phyloP scores from a whole-genome alignment of 352 stramenopile species.

The Phytophthora citricola region DNA sequence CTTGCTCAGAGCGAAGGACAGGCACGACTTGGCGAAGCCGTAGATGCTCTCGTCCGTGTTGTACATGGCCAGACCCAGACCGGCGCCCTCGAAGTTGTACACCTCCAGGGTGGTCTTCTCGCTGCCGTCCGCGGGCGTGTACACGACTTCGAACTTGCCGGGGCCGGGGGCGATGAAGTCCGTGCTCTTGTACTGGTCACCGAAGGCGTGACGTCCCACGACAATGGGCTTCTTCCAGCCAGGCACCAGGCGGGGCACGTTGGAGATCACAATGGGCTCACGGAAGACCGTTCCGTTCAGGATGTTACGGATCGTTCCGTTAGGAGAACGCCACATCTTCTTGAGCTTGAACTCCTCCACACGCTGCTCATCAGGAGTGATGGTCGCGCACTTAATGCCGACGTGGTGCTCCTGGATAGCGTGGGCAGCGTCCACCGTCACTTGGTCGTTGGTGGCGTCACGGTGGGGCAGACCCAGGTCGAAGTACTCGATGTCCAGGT shows the following conservation, averaged over 20 bases:
- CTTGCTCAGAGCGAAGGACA: conserved; percentile 70
- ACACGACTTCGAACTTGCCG: conserved; percentile 80
- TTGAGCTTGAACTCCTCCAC: conserved; percentile 81
- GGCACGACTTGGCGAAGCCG: conserved; percentile 77
- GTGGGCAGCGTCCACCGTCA: conserved; percentile 80
- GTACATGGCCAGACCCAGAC: conserved; percentile 84
- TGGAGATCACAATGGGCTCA: conserved; percentile 85
- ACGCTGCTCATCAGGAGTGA: conserved; percentile 84
- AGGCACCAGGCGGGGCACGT: conserved; percentile 77
- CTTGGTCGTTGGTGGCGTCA: conserved; percentile 79
- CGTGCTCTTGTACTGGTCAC: conserved; percentile 83
- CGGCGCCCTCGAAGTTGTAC: conserved; percentile 68
- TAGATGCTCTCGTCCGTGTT: conserved; percentile 85
- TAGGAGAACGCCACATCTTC: conserved; percentile 74
- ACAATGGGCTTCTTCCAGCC: conserved; percentile 85
- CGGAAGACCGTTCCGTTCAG: conserved; percentile 85
- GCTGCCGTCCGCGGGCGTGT: conserved; percentile 62
- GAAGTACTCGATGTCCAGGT: conserved; percentile 85
- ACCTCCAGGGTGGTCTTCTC: conserved; percentile 62
- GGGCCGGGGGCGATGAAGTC: conserved; percentile 72
- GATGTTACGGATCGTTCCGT: conserved; percentile 87
- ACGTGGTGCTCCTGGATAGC: conserved; percentile 76
- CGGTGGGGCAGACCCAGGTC: conserved; percentile 76
- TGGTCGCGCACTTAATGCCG: conserved; percentile 87
- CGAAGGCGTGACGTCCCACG: conserved; percentile 79